Percentiles rank a stretch among this genome's conserved stretches.
These are phyloP conservation scores for Zanthoxylum bungeanum DNA, from an alignment of 345 rosid species.

Conservation along the genomic window DNA sequence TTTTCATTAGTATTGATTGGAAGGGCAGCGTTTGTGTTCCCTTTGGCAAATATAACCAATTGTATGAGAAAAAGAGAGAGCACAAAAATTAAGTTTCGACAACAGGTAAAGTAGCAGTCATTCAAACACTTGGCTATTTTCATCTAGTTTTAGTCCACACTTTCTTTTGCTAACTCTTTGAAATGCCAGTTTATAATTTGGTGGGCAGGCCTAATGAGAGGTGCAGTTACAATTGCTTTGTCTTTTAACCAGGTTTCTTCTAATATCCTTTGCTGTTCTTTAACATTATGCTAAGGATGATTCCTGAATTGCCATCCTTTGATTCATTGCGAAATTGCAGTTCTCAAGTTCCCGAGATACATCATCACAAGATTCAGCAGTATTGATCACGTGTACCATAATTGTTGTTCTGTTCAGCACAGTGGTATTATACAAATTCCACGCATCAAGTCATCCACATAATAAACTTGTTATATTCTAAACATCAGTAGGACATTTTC, in stretches of 20 bases:
- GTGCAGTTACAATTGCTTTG: constrained; percentile 70
- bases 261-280: neutral
- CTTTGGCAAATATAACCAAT: constrained; percentile 47
- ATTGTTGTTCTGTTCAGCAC: constrained; percentile 73
- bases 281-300: neutral
- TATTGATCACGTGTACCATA: constrained; percentile 55
- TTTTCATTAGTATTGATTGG: constrained; percentile 52
- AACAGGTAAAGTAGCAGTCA: constrained; percentile 39
- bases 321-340: constrained; percentile 29
- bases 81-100: constrained; percentile 39
- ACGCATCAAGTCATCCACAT: no score
- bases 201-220: constrained; percentile 88
- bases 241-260: constrained; percentile 47
- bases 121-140: neutral
- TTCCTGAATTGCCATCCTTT: constrained; percentile 8
- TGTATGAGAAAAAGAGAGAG: constrained; percentile 24
- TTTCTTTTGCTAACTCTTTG: constrained; percentile 15
- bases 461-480: neutral
- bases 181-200: constrained; percentile 59
- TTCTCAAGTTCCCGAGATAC: constrained; percentile 25
- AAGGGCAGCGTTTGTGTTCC: constrained; percentile 65
- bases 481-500: neutral
- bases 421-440: no score
- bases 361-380: constrained; percentile 25
- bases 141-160: neutral